phyloP scores from a whole-genome alignment of 169 alveolate species.

The Cryptosporidium tyzzeri region DNA sequence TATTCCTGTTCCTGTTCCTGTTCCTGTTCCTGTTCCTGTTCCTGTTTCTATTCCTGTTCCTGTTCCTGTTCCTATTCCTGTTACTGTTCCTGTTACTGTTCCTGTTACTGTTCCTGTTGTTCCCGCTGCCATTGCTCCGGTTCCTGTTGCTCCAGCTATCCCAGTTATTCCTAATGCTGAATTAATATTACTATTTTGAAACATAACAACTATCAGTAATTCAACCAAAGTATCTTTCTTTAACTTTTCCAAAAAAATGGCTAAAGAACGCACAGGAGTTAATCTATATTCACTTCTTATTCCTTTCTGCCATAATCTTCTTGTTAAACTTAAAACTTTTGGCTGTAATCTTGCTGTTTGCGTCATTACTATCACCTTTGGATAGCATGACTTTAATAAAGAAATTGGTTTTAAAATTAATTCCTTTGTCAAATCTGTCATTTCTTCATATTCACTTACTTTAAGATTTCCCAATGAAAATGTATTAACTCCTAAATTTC shows the following conservation, averaged over 20 bases:
- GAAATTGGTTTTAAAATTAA: slow-evolving; percentile 20
- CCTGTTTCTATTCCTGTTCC: background rate
- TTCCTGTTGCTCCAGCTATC: background rate
- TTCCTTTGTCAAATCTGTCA: background rate
- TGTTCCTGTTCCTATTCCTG: background rate
- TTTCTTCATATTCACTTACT: background rate
- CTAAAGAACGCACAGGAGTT: slow-evolving; percentile 47
- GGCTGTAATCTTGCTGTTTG: slow-evolving; percentile 47
- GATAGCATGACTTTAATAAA: slow-evolving; percentile 56
- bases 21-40: background rate
- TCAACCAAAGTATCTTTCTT: slow-evolving; percentile 58
- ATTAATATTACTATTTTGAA: slow-evolving; percentile 6
- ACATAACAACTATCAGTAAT: slow-evolving; percentile 32
- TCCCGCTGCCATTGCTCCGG: background rate
- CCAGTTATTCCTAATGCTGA: background rate
- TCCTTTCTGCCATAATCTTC: slow-evolving; percentile 61
- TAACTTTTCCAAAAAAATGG: slow-evolving; percentile 48
- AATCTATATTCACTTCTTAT: slow-evolving; percentile 67
- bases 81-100: background rate
- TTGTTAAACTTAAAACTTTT: slow-evolving; percentile 41
- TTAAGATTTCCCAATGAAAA: background rate
- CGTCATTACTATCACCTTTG: slow-evolving; percentile 59
- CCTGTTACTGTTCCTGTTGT: background rate
- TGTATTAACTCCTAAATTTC: background rate
- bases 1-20: background rate